A percentile compares a stretch with the other conserved stretches of the same genome.
These are phyloP conservation scores for Dothistroma septosporum DNA, from an alignment of 2,329 filamentous ascomycete species.

Conservation along the genomic window DNA sequence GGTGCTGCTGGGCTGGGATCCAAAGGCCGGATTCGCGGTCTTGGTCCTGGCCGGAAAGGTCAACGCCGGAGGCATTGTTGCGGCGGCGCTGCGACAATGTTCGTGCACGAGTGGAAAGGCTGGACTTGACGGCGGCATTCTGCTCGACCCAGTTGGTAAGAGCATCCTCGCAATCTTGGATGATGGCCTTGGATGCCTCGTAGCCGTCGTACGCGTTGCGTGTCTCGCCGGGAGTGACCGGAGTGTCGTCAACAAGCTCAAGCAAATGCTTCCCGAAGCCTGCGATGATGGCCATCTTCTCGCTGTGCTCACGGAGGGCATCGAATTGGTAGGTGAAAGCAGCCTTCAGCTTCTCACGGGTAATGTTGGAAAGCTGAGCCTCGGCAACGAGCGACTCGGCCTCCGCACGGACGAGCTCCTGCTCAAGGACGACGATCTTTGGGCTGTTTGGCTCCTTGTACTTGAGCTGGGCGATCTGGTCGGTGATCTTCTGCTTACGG, in stretches of 20 bases:
- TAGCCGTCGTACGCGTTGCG: conserved; percentile 95
- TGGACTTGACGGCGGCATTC: conserved; percentile 82
- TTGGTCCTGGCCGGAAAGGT: conserved; percentile 75
- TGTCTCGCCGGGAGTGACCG: conserved; percentile 95
- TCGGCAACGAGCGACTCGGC: conserved; percentile 98
- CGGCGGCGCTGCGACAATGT: conserved; percentile 78
- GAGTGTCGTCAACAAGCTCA: conserved; percentile 91
- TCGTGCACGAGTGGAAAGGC: conserved; percentile 80
- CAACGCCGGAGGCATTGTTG: conserved; percentile 67
- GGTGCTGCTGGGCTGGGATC: conserved; percentile 70
- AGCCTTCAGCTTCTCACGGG: conserved; percentile 97
- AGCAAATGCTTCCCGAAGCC: conserved; percentile 98
- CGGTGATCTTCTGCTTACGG: conserved; percentile 98
- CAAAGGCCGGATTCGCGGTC: conserved; percentile 69
- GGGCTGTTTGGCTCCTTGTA: conserved; percentile 99
- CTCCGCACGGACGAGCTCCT: conserved; percentile 96
- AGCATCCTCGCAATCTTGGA: conserved; percentile 96
- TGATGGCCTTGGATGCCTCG: conserved; percentile 96
- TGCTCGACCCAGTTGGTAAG: conserved; percentile 95
- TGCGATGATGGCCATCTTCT: conserved; percentile 97
- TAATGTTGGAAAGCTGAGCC: conserved; percentile 98
- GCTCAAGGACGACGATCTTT: conserved; percentile 94
- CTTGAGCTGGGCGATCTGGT: conserved; percentile 97
- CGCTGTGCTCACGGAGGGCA: conserved; percentile 91
- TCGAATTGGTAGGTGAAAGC: conserved; percentile 98